Evolutionary conservation across 2,329 filamentous ascomycete genomes (phyloP), one percentile per base, ranked within the genome.

Genomic region (Immersiporthe knoxdaviesiana): DNA sequence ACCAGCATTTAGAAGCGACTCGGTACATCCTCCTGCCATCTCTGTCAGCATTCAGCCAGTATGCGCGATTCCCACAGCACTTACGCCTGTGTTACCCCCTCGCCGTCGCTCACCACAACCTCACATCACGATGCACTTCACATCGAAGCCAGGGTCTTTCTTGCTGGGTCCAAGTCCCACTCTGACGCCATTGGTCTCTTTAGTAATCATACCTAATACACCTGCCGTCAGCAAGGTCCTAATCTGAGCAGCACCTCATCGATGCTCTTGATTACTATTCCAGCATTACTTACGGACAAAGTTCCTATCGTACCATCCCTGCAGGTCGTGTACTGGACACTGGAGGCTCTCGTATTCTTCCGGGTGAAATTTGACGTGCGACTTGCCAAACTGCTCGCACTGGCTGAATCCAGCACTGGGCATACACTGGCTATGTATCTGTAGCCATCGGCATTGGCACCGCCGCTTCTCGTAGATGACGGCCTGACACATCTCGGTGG

Each of bases 361-460:
- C 1, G 81, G 81, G 35, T 76, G 71, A 27, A 77, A 74, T 70
- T 82, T 80, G 64, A 80, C 75, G 30, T 73, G 68, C 65, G 80
- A 79, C 72, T 80, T 78, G 66, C 78, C 76, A 72, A 87, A 84
- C 50, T 68, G 71, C 0, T 77, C 74, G 76, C 86, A 88, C 37
- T 77, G 84, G 69, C 76, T 77, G 77, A 88, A 87, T 70, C 85
- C 84, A 76, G 80, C 80, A 16, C 82, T 82, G 0, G 84, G 83
- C 4, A 74, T 79, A 78, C 86, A 88, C 7, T 83, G 81, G 59
- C 77, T 71, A 3, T 76, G 76, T 73, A 88, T 80, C 70, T 81
- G 75, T 56, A 84, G 80, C 86, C 86, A 88, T 73, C 79, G 81
- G 79, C 87, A 86, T 14, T 79, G 78, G 81, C 86, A 88, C 69